Conservation (phyloP, 2,329 filamentous ascomycete species). For the Aspergillus sp. region DNA sequence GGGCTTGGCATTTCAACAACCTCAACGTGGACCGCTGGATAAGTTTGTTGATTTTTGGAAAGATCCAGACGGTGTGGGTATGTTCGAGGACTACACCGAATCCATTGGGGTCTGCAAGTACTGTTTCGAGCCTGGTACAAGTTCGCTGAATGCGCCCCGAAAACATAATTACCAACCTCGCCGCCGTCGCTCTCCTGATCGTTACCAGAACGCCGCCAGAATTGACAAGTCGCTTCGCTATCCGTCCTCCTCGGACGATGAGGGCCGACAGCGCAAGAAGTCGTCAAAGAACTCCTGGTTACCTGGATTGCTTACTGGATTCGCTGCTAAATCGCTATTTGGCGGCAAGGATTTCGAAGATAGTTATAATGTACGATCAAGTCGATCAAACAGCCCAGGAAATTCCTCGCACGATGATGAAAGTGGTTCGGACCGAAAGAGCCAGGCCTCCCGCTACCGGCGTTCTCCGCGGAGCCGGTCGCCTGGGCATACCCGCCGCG, state of each 20-base stretch:
- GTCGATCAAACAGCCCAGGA: slow-evolving; percentile 33
- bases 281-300: slow-evolving; percentile 47
- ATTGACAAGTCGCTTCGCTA: slow-evolving; percentile 60
- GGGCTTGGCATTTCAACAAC: slow-evolving; percentile 46
- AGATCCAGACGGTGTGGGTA: slow-evolving; percentile 59
- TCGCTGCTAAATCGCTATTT: slow-evolving; percentile 52
- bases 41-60: slow-evolving; percentile 58
- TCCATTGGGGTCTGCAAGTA: slow-evolving; percentile 61
- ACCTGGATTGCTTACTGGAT: slow-evolving; percentile 51
- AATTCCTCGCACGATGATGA: slow-evolving; percentile 22
- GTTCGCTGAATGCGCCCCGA: slow-evolving; percentile 53
- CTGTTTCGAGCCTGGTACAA: slow-evolving; percentile 59
- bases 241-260: slow-evolving; percentile 45
- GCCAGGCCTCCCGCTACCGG: slow-evolving; percentile 40
- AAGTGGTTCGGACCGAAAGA: slow-evolving; percentile 28
- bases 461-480: slow-evolving; percentile 25
- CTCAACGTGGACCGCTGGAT: slow-evolving; percentile 52
- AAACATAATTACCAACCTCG: slow-evolving; percentile 52
- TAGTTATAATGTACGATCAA: slow-evolving; percentile 55
- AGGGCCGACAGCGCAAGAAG: slow-evolving; percentile 41
- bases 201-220: slow-evolving; percentile 38
- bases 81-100: slow-evolving; percentile 65
- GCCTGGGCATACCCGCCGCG: slow-evolving; percentile 29
- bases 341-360: slow-evolving; percentile 55
- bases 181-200: slow-evolving; percentile 42